Evolutionary conservation across 805 yeast species (phyloP).

Genomic region (Candida germanica): DNA sequence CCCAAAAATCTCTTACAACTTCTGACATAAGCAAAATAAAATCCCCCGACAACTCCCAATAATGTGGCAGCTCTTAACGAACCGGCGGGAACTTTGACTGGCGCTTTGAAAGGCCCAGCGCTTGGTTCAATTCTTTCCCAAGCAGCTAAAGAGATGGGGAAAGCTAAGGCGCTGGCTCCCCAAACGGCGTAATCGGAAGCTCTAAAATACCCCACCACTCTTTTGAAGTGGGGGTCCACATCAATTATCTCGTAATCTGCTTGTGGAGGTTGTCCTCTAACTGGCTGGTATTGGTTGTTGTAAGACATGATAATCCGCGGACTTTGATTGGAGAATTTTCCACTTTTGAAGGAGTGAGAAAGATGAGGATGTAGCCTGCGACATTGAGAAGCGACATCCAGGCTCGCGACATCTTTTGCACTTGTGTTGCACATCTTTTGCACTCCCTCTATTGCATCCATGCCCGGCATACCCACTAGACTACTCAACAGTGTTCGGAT

Average conservation of each 20-base stretch:
- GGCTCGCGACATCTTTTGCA: background rate
- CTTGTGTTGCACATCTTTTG: background rate
- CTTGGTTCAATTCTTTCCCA: conserved; percentile 45
- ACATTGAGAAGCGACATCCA: background rate
- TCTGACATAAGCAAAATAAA: conserved; percentile 63
- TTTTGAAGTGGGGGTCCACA: conserved; percentile 69
- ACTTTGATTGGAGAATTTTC: too few species aligned
- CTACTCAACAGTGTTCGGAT: conserved; percentile 35
- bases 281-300: conserved; percentile 36
- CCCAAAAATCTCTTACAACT: conserved; percentile 78
- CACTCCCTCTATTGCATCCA: background rate
- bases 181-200: conserved; percentile 56
- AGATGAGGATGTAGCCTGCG: too few species aligned
- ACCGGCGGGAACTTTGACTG: conserved; percentile 52
- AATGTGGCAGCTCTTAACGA: conserved; percentile 57
- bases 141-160: conserved; percentile 38
- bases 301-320: too few species aligned
- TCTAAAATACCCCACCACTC: conserved; percentile 74
- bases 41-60: conserved; percentile 72
- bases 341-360: too few species aligned
- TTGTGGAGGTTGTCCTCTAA: conserved; percentile 36
- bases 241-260: conserved; percentile 57
- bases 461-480: conserved; percentile 16
- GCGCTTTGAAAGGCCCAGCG: conserved; percentile 40
- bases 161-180: conserved; percentile 41